Evolutionary conservation across 345 rosid genomes (phyloP).

Genomic region (Brassica rapa): DNA sequence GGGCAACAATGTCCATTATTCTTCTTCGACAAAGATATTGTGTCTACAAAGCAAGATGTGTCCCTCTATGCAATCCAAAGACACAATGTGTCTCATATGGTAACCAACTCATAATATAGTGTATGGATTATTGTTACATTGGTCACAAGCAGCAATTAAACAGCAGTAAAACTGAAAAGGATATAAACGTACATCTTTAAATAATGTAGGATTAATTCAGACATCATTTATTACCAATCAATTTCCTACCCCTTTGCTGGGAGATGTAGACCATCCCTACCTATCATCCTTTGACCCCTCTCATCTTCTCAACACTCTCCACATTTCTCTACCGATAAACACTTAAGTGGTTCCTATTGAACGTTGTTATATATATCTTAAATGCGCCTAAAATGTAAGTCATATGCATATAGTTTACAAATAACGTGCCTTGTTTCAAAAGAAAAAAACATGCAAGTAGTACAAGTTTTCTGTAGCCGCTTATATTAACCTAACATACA

Average conservation of each 20-base stretch:
- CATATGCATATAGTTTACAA: neutral
- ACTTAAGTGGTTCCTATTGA: neutral
- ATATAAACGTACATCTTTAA: conserved; percentile 24
- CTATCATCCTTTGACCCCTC: conserved; percentile 24
- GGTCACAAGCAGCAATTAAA: conserved; percentile 25
- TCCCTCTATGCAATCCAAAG: no score
- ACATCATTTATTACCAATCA: conserved; percentile 42
- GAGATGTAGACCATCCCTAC: conserved; percentile 38
- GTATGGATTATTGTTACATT: neutral
- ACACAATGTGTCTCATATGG: no score
- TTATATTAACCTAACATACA: no score
- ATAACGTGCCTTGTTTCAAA: neutral
- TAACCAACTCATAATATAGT: neutral
- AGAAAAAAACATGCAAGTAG: neutral
- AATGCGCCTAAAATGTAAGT: neutral
- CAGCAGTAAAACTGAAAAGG: conserved; percentile 18
- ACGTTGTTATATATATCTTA: neutral
- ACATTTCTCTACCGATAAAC: conserved; percentile 8
- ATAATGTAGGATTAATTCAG: conserved; percentile 21
- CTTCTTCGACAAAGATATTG: no score
- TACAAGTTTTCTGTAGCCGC: neutral
- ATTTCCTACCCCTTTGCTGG: conserved; percentile 39
- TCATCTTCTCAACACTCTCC: conserved; percentile 30
- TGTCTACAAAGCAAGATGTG: no score
- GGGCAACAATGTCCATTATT: no score